These are phyloP conservation scores for Tetradesmus obliquus DNA, from an alignment of 139 green algal species.

Conservation along the genomic window DNA sequence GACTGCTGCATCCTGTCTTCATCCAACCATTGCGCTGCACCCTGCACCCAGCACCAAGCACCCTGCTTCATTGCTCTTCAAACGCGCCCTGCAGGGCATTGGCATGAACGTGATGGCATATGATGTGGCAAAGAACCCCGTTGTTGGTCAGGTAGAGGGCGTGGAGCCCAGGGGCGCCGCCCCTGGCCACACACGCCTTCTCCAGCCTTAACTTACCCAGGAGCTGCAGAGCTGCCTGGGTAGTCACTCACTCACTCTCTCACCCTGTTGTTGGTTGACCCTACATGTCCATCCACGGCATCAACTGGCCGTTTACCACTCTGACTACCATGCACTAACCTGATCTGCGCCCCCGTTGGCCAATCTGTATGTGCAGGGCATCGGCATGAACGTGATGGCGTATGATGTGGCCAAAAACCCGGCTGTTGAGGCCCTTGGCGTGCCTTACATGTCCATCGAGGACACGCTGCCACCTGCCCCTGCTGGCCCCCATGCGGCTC, in stretches of 20 bases:
- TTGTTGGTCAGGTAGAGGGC: slow-evolving; percentile 14
- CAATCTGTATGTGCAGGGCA: slow-evolving; percentile 44
- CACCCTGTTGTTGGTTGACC: slow-evolving; percentile 58
- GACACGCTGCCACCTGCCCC: slow-evolving; percentile 75
- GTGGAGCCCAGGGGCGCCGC: too few relatives aligned
- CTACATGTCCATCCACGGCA: slow-evolving; percentile 67
- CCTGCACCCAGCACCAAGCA: too few relatives aligned
- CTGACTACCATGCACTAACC: too few relatives aligned
- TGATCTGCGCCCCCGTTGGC: too few relatives aligned
- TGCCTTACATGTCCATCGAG: slow-evolving; percentile 68
- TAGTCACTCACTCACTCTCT: too few relatives aligned
- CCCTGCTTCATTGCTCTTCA: too few relatives aligned
- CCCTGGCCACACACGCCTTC: too few relatives aligned
- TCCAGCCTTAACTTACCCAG: too few relatives aligned
- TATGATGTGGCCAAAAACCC: slow-evolving; percentile 69
- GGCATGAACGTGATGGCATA: slow-evolving; percentile 72
- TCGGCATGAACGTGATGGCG: slow-evolving; percentile 74
- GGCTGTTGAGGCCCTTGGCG: slow-evolving; percentile 59
- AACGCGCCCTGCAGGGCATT: slow-evolving; percentile 55
- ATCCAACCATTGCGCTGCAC: too few relatives aligned
- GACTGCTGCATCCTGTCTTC: too few relatives aligned
- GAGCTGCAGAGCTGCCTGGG: too few relatives aligned
- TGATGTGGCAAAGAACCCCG: slow-evolving; percentile 66
- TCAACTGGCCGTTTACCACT: too few relatives aligned
- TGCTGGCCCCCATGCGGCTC: slow-evolving; percentile 55